Conservation (phyloP, 176 grass and related monocot genomes). For the Dactylis glomerata region DNA sequence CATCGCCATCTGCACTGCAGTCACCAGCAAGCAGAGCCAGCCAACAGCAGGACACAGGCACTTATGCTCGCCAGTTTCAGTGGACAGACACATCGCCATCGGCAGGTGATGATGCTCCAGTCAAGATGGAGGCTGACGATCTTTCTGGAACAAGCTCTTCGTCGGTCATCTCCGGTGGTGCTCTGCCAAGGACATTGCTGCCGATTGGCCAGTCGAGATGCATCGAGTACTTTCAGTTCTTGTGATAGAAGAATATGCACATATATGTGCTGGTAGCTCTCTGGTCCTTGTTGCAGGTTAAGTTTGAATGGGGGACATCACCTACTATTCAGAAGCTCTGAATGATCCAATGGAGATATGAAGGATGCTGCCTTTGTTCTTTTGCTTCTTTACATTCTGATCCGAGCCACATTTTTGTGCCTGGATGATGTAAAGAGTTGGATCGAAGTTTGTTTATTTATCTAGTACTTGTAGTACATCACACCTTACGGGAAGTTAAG, state of each 20-base stretch:
- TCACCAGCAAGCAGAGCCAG: conserved; percentile 11
- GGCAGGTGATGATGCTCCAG: neutral
- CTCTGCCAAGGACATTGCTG: conserved; percentile 40
- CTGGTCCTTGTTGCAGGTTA: neutral
- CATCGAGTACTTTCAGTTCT: conserved; percentile 63
- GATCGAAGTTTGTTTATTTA: neutral
- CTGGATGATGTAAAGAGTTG: conserved; percentile 27
- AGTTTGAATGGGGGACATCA: conserved; percentile 3
- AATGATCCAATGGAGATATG: neutral
- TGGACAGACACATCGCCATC: neutral
- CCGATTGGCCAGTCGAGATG: conserved; percentile 48
- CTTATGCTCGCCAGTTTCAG: conserved; percentile 22
- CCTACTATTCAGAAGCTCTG: neutral
- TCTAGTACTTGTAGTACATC: neutral
- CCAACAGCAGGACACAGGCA: conserved; percentile 3
- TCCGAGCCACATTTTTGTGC: conserved; percentile 35
- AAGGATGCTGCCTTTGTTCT: neutral
- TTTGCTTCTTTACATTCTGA: conserved; percentile 17
- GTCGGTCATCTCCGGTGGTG: neutral
- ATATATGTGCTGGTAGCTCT: neutral
- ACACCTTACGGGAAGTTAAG: neutral
- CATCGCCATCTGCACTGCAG: neutral
- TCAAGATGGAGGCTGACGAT: conserved; percentile 28
- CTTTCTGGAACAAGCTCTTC: neutral
- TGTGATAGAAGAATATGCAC: conserved; percentile 33